phyloP scores from a whole-genome alignment of 2,329 filamentous ascomycete genomes.

The Microcera coccophila region DNA sequence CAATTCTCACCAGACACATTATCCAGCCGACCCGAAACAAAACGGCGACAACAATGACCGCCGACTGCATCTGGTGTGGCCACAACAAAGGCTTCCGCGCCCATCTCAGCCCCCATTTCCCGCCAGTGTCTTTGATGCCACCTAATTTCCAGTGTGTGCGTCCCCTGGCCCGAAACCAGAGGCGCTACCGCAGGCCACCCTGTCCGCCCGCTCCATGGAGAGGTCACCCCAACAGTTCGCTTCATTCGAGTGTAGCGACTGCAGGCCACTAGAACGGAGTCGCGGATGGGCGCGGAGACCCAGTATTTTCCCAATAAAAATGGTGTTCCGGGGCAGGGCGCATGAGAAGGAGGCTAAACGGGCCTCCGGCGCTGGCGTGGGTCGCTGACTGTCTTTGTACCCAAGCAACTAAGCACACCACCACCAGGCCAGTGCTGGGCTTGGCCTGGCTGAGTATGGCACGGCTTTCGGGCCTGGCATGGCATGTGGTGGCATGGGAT shows the following conservation, averaged over 20 bases:
- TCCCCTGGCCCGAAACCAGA: constrained; percentile 4
- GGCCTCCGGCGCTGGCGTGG: too few species aligned
- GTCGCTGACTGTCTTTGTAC: background rate
- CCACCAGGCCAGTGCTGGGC: constrained; percentile 7
- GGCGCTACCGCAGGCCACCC: constrained; percentile 15
- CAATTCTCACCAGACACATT: background rate
- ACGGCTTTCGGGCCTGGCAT: constrained; percentile 4
- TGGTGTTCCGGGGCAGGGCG: constrained; percentile 8
- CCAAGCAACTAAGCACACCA: constrained; percentile 5
- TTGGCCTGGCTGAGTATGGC: constrained; percentile 18
- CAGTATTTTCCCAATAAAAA: constrained; percentile 10
- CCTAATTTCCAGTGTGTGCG: constrained; percentile 8
- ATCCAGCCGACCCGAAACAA: background rate
- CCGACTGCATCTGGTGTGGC: too few species aligned
- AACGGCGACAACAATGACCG: background rate
- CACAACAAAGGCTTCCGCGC: background rate
- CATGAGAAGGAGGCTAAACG: background rate
- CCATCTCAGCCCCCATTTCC: background rate
- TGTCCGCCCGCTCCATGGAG: too few species aligned
- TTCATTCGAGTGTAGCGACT: background rate
- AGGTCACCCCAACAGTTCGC: too few species aligned
- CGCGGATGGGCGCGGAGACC: too few species aligned
- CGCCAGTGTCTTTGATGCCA: constrained; percentile 7
- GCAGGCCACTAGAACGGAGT: background rate
- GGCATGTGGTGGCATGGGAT: constrained; percentile 15